These are phyloP conservation scores for Colletotrichum simmondsii DNA, from an alignment of 2,329 filamentous ascomycete species.

Conservation along the genomic window DNA sequence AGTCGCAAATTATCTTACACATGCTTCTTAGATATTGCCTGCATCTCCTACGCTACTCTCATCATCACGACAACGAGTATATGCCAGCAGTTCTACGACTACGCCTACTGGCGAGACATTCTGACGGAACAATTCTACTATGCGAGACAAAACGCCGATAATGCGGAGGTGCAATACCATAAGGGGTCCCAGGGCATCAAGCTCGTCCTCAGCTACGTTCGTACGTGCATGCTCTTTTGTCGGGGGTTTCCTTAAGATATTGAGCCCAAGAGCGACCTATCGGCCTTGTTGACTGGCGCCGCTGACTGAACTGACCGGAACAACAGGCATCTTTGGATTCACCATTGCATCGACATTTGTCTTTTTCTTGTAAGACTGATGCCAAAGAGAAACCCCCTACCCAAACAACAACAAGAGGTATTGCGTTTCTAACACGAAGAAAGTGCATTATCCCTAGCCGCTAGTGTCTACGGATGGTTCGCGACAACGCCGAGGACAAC, in stretches of 20 bases:
- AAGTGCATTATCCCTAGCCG: conserved; percentile 27
- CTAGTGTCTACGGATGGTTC: conserved; percentile 33
- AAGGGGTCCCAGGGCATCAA: conserved; percentile 27
- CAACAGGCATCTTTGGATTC: conserved; percentile 21
- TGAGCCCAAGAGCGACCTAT: background rate
- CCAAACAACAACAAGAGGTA: background rate
- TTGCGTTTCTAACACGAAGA: background rate
- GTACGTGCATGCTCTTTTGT: background rate
- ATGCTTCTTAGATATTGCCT: conserved; percentile 22
- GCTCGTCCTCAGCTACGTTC: conserved; percentile 25
- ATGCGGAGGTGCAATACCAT: conserved; percentile 25
- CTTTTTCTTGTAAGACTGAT: conserved; percentile 25
- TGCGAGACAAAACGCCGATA: conserved; percentile 21
- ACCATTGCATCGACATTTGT: conserved; percentile 27
- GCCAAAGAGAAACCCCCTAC: no score
- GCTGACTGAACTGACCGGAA: no score
- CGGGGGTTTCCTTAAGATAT: background rate
- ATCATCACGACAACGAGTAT: conserved; percentile 23
- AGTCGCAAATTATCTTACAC: background rate
- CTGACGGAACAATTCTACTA: conserved; percentile 29
- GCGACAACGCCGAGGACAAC: conserved; percentile 24
- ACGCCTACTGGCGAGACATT: conserved; percentile 19
- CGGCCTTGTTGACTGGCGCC: background rate
- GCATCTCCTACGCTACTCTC: conserved; percentile 24
- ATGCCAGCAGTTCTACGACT: conserved; percentile 30